Conservation (phyloP, 1,284 basidiomycete species). For the Leccinum proliferum region DNA sequence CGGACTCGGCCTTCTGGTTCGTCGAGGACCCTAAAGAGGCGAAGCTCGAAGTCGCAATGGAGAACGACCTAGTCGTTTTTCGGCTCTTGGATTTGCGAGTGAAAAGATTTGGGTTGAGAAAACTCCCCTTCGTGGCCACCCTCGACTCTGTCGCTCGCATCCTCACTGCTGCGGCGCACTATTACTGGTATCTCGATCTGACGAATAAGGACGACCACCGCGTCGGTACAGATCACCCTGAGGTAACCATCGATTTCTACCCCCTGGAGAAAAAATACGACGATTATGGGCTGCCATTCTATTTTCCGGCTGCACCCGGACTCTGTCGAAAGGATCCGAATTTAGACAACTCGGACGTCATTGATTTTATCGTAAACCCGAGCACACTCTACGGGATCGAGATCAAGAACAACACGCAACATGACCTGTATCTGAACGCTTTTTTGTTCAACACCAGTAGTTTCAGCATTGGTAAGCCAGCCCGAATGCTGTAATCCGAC, state of each 20-base stretch:
- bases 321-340: constrained; percentile 3
- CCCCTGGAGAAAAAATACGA: constrained; percentile 6
- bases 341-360: constrained; percentile 3
- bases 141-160: background rate
- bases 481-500: background rate
- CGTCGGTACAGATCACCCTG: background rate
- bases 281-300: constrained; percentile 5
- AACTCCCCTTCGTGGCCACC: background rate
- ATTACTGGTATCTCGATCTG: constrained; percentile 22
- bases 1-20: constrained; percentile 1
- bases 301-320: constrained; percentile 5
- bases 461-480: constrained; percentile 14
- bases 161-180: constrained; percentile 14
- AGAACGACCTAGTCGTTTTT: constrained; percentile 4
- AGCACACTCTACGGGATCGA: constrained; percentile 12
- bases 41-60: constrained; percentile 9
- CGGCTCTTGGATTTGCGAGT: constrained; percentile 12
- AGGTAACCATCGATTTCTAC: constrained; percentile 15
- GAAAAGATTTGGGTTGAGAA: constrained; percentile 9
- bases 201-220: background rate
- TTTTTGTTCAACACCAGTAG: constrained; percentile 21
- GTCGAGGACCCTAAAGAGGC: constrained; percentile 2
- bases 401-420: constrained; percentile 17
- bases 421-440: constrained; percentile 17
- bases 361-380: constrained; percentile 16